Percentiles rank a stretch among this genome's conserved stretches.
These are phyloP conservation scores for Eucalyptus polybractea DNA, from an alignment of 345 rosid genomes.

Conservation along the genomic window DNA sequence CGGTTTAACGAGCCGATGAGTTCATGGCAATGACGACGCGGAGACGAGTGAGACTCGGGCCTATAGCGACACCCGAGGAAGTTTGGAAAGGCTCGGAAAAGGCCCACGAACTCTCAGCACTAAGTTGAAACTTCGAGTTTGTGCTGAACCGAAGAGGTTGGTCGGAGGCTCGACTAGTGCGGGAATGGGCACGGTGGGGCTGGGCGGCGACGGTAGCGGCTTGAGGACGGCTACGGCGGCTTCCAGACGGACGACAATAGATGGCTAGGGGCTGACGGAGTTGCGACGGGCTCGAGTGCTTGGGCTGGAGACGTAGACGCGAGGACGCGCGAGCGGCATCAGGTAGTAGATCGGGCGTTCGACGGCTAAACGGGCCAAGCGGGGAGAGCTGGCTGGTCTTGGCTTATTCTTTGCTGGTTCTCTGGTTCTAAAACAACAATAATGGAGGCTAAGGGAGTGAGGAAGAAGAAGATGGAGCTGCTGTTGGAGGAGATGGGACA, in stretches of 20 bases:
- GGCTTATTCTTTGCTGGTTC: no score
- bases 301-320: accelerated
- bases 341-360: accelerated
- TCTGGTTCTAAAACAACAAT: no score
- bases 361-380: accelerated
- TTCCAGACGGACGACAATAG: accelerated
- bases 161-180: accelerated
- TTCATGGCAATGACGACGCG: accelerated
- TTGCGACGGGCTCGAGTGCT: accelerated
- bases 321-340: accelerated
- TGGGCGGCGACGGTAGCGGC: accelerated
- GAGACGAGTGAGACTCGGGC: no score
- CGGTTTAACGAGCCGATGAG: accelerated
- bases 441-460: no score
- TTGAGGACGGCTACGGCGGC: accelerated
- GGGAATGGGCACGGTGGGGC: accelerated
- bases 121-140: accelerated
- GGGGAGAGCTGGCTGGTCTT: accelerated
- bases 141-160: accelerated
- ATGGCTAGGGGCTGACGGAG: accelerated
- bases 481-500: no score
- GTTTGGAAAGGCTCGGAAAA: accelerated
- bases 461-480: no score
- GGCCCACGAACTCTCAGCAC: no score
- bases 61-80: accelerated